Evolutionary conservation across 441 rosid species (phyloP).

Genomic region (Gossypium aridum): DNA sequence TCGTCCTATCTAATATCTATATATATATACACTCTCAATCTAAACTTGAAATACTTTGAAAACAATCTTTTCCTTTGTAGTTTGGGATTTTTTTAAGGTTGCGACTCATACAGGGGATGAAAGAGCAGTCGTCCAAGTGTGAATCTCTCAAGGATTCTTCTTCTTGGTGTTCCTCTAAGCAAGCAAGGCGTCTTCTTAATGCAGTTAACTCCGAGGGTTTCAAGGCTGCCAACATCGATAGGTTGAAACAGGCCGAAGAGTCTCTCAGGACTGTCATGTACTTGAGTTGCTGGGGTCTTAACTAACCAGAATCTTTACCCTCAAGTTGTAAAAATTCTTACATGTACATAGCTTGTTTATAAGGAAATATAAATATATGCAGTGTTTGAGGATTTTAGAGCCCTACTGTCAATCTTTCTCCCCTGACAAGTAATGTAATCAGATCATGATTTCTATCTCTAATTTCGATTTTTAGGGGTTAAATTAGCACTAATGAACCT

Average conservation of each 20-base stretch:
- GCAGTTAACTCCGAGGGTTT: slow-evolving; percentile 30
- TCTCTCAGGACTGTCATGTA: slow-evolving; percentile 69
- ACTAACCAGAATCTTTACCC: not conserved
- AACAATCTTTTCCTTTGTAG: not conserved
- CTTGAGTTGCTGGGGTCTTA: slow-evolving; percentile 79
- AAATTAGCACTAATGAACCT: not conserved
- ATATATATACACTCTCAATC: not conserved
- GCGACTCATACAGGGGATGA: slow-evolving; percentile 30
- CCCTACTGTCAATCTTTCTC: not conserved
- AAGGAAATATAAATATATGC: not conserved
- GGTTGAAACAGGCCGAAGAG: slow-evolving; percentile 55
- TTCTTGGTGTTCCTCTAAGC: slow-evolving; percentile 30
- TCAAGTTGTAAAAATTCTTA: not conserved
- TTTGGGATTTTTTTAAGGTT: slow-evolving; percentile 16
- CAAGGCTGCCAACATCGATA: slow-evolving; percentile 31
- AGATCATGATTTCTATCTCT: not conserved
- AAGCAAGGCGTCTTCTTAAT: slow-evolving; percentile 32
- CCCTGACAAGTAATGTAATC: not conserved
- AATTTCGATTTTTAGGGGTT: not conserved
- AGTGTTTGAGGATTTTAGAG: not conserved
- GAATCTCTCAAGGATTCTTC: slow-evolving; percentile 43
- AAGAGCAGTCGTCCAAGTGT: slow-evolving; percentile 38
- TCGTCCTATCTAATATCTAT: not conserved
- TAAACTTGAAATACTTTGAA: not conserved
- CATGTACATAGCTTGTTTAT: not conserved